phyloP scores from a whole-genome alignment of 2,329 filamentous ascomycete species.

The Diaporthe sp. region DNA sequence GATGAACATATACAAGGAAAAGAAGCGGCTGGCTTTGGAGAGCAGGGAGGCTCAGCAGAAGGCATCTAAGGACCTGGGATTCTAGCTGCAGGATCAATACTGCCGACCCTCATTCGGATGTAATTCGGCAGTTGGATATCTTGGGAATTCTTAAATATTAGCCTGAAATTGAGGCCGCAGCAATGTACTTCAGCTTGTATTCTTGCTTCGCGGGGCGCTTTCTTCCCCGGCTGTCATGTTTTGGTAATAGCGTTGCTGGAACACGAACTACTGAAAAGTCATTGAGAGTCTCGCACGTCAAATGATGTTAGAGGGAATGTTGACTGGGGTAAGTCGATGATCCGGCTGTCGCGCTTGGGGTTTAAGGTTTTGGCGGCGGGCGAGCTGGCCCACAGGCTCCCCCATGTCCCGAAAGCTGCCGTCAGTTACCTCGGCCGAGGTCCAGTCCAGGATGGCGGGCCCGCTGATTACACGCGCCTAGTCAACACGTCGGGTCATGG shows the following conservation, averaged over 20 bases:
- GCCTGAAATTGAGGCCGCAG: background rate
- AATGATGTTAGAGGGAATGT: background rate
- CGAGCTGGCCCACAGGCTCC: background rate
- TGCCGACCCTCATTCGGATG: background rate
- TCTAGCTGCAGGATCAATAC: conserved; percentile 1
- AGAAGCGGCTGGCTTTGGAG: conserved; percentile 52
- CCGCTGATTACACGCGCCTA: conserved; percentile 35
- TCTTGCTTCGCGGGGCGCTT: too few relatives aligned
- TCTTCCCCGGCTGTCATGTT: background rate
- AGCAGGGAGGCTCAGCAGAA: conserved; percentile 32
- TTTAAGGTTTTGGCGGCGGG: conserved; percentile 22
- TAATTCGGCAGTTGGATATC: background rate
- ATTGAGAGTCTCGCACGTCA: background rate
- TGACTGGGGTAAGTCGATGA: background rate
- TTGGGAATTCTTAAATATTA: background rate
- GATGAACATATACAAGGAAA: conserved; percentile 62
- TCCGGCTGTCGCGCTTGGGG: conserved; percentile 20
- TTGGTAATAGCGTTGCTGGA: background rate
- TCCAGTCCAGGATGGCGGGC: conserved; percentile 26
- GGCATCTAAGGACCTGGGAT: conserved; percentile 34
- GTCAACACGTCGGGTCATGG: conserved; percentile 30
- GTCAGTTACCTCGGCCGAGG: conserved; percentile 32
- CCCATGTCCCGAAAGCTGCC: conserved; percentile 22
- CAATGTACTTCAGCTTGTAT: background rate
- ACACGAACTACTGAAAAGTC: background rate